Conservation (phyloP, 176 grass and related monocot genomes). For the Typha latifolia region DNA sequence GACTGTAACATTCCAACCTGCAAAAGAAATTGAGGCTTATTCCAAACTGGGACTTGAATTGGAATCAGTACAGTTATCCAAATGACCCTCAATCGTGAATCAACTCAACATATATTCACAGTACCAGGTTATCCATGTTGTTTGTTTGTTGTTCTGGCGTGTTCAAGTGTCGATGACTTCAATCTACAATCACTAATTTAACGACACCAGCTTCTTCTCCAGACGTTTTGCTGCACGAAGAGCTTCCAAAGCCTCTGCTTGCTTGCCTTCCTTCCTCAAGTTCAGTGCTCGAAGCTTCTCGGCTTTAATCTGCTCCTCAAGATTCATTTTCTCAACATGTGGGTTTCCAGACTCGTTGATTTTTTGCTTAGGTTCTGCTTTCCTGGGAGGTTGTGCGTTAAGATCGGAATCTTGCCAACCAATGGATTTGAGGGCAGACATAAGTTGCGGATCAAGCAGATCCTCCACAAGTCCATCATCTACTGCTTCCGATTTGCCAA, state of each 20-base stretch:
- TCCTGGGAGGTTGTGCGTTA: conserved; percentile 19
- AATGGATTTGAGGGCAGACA: conserved; percentile 69
- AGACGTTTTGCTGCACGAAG: conserved; percentile 70
- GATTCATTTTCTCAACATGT: conserved; percentile 35
- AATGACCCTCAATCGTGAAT: too few species aligned
- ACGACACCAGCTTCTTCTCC: conserved; percentile 66
- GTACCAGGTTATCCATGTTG: too few species aligned
- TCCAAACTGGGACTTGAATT: too few species aligned
- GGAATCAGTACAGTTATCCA: too few species aligned
- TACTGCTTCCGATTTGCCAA: conserved; percentile 17
- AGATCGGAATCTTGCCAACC: conserved; percentile 57
- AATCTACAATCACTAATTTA: conserved; percentile 16
- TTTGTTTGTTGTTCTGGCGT: too few species aligned
- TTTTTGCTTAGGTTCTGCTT: conserved; percentile 23
- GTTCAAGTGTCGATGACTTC: not conserved
- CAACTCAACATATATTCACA: too few species aligned
- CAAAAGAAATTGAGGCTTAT: too few species aligned
- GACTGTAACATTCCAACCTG: too few species aligned
- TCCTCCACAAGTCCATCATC: conserved; percentile 50
- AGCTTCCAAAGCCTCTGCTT: conserved; percentile 67
- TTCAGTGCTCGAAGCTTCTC: conserved; percentile 78
- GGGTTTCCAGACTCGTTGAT: conserved; percentile 10
- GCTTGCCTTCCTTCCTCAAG: conserved; percentile 73
- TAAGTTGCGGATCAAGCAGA: conserved; percentile 81
- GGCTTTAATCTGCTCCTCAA: conserved; percentile 77